A percentile compares a stretch with the other conserved stretches of the same genome.
Conservation (phyloP, 1,139 yeast genomes). For the Protomyces pachydermus region DNA sequence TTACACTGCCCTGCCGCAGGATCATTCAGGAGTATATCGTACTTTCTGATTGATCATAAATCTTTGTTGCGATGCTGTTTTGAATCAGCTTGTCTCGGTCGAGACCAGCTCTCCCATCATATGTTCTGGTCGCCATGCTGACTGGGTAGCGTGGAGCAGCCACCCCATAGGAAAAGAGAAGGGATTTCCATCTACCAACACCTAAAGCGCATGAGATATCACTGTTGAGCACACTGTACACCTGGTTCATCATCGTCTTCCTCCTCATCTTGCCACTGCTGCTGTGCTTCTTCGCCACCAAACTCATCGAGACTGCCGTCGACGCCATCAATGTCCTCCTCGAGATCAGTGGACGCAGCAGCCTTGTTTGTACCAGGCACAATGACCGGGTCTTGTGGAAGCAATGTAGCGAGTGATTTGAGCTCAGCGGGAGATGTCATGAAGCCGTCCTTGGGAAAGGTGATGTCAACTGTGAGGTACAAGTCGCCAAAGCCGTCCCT, state of each 20-base stretch:
- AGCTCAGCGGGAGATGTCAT: conserved; percentile 27
- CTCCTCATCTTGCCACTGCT: conserved; percentile 14
- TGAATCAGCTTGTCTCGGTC: too few relatives aligned
- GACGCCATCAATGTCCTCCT: conserved; percentile 18
- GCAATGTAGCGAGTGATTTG: conserved; percentile 6
- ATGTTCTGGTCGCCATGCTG: too few relatives aligned
- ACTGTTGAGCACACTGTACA: conserved; percentile 21
- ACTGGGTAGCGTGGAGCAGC: neutral
- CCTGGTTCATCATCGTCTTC: conserved; percentile 16
- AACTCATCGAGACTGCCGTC: conserved; percentile 20
- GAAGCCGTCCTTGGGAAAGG: conserved; percentile 83
- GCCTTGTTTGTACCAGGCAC: neutral
- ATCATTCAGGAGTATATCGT: too few relatives aligned
- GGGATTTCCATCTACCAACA: neutral
- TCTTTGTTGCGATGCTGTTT: too few relatives aligned
- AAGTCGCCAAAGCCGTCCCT: conserved; percentile 59
- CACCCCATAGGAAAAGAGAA: neutral
- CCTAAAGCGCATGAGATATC: neutral
- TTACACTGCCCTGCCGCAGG: too few relatives aligned
- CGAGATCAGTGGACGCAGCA: neutral
- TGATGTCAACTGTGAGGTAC: conserved; percentile 64
- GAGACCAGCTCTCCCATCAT: too few relatives aligned
- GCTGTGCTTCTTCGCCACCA: conserved; percentile 21
- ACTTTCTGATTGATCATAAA: too few relatives aligned
- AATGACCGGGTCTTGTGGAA: conserved; percentile 8